Evolutionary conservation across 495 filamentous ascomycete genomes (phyloP), one percentile per base, ranked within the genome.

Genomic region (Penicillium daleae): DNA sequence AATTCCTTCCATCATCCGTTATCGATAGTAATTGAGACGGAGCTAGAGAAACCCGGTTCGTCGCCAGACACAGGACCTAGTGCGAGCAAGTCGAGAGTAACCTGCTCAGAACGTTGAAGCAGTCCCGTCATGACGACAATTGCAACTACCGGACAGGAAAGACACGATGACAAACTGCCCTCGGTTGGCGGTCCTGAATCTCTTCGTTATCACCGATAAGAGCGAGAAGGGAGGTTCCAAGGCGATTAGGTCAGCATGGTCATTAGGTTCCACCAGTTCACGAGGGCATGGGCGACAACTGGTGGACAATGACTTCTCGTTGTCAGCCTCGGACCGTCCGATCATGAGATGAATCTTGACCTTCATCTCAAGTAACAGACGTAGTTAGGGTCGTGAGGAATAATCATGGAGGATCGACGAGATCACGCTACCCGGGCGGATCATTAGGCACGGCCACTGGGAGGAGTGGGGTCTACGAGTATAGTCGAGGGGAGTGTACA

Each of bases 341-440:
- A 42, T 42, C 6, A n/a, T 42, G 40, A 19, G 15, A 42, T 42
- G 15, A 9, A n/a, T 19, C 19, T 21, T 9, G n/a, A 2, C 19
- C n/a, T 7, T 42, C 40, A n/a, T 42, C 19, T 2, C 21, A 17
- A 19, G 3, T 21, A 8, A n/a, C n/a, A n/a, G n/a, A n/a, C n/a
- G n/a, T n/a, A n/a, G n/a, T n/a, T n/a, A n/a, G n/a, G n/a, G n/a
- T n/a, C n/a, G n/a, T n/a, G n/a, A n/a, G 9, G 40, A 9, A 19
- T 19, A 46, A 46, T 52, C 49, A 52, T n/a, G 49, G 49, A 52
- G 49, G 51, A 54, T 54, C 51, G 51, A 54, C 51, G 24, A 35
- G 51, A 54, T 54, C 51, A 54, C 51, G 51, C 51, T 54, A 37
- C 51, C 5, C 32, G 29, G 29, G 51, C 19, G 51, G 51, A 37